phyloP scores from a whole-genome alignment of 2,329 filamentous ascomycete species.

The Colletotrichum coccodes region DNA sequence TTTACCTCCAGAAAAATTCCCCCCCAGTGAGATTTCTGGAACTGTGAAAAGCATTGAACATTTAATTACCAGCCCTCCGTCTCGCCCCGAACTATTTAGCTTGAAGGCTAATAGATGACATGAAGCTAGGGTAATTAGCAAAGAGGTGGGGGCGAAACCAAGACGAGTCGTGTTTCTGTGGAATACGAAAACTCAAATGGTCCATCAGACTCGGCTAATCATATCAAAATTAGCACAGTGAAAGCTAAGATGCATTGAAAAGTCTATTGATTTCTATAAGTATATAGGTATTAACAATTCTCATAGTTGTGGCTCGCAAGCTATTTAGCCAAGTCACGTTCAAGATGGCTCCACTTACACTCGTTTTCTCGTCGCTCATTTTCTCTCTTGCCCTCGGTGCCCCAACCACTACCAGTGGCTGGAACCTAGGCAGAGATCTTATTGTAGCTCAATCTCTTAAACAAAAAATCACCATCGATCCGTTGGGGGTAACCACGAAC shows the following conservation, averaged over 20 bases:
- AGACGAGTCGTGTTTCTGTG: not conserved
- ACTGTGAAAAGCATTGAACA: not conserved
- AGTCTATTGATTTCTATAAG: not conserved
- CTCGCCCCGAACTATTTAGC: not conserved
- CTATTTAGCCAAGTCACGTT: too few relatives aligned
- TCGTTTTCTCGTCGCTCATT: slow-evolving; percentile 24
- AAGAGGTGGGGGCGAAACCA: not conserved
- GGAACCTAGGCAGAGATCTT: slow-evolving; percentile 12
- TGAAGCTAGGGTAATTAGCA: too few relatives aligned
- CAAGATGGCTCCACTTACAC: slow-evolving; percentile 3
- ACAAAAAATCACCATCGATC: slow-evolving; percentile 4
- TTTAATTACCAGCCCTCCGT: not conserved
- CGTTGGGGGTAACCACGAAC: not conserved
- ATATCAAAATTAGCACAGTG: not conserved
- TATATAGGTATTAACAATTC: not conserved
- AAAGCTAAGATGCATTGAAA: not conserved
- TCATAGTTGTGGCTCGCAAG: too few relatives aligned
- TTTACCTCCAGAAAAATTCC: too few relatives aligned
- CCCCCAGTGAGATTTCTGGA: not conserved
- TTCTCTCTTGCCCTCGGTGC: slow-evolving; percentile 8
- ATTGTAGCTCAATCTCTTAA: not conserved
- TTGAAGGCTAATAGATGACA: not conserved
- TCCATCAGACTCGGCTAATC: not conserved
- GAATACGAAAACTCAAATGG: not conserved
- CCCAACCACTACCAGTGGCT: not conserved